Base-by-base conservation (phyloP, 495 filamentous ascomycete genomes). In the Talaromyces ruber region DNA sequence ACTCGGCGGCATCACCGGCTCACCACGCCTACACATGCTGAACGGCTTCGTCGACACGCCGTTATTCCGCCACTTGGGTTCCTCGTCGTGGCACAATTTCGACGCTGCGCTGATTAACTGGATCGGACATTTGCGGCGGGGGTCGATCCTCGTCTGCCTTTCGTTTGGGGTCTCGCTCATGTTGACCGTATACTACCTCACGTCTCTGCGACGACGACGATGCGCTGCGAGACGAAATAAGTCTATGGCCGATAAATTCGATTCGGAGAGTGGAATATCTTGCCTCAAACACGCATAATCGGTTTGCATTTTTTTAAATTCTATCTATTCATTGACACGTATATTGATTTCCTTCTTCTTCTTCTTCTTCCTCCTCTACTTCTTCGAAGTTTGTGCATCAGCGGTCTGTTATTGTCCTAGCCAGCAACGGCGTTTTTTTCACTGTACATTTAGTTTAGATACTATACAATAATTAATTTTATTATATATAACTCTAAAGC, bases 31-130 rank as follows among this genome's bases (percentile, higher is more conserved):
- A 62, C 77, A 78, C 59, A 72, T 68, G 58, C 67, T 79, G n/a
- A 79, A 74, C 58, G 77, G 75, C 1, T 68, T 59, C n/a, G 75
- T 78, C 4, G 69, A 69, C 21, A 79, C 77, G 0, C 77, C 76
- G 4, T 61, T 79, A 3, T 78, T 78, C 61, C 68, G 73, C 50
- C 77, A 79, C 52, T 68, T 78, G 21, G 76, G 76, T n/a, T 75
- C 73, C 53, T 78, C 75, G 12, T 76, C 72, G 8, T 79, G 77
- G 75, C 77, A 79, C 59, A 74, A 70, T 7, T 75, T 70, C 28
- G 77, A 79, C 58, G 77, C 74, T 6, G 29, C 55, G n/a, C 25
- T 63, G 1, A 58, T 63, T 16, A 63, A 57, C 25, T 51, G 32
- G 53, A 7, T 63, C 4, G 53, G 53, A 1, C 53, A 63, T 16